phyloP scores from a whole-genome alignment of 305 asterid genomes.

The Euphrasia arctica region DNA sequence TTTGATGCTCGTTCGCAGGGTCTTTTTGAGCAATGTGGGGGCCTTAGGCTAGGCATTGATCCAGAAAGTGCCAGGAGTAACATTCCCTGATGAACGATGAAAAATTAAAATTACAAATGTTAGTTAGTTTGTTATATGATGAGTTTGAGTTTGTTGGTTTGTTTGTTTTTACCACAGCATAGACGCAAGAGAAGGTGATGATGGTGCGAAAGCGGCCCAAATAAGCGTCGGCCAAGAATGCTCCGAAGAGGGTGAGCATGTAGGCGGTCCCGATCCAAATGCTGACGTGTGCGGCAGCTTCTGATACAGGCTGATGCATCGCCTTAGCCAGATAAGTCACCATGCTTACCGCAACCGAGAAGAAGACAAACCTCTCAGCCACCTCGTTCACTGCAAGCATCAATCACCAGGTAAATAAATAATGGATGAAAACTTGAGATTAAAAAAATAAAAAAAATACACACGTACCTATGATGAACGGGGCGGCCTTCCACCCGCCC shows the following conservation, averaged over 20 bases:
- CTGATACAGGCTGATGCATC: slow-evolving; percentile 56
- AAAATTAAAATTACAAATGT: background rate
- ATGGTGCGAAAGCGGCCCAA: slow-evolving; percentile 60
- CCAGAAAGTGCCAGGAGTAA: slow-evolving; percentile 55
- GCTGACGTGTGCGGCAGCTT: slow-evolving; percentile 64
- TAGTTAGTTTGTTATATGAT: background rate
- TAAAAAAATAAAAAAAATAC: too few species aligned
- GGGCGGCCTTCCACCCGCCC: slow-evolving; percentile 70
- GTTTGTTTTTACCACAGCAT: slow-evolving; percentile 52
- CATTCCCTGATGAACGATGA: slow-evolving; percentile 51
- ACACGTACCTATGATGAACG: slow-evolving; percentile 71
- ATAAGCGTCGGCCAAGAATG: slow-evolving; percentile 62
- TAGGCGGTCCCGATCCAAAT: slow-evolving; percentile 68
- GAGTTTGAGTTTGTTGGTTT: too few species aligned
- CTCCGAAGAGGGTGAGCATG: slow-evolving; percentile 59
- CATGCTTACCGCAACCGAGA: slow-evolving; percentile 58
- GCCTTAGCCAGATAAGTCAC: slow-evolving; percentile 46
- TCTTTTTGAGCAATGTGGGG: slow-evolving; percentile 40
- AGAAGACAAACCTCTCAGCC: slow-evolving; percentile 67
- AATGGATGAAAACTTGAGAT: too few species aligned
- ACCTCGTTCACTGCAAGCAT: slow-evolving; percentile 52
- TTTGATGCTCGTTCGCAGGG: slow-evolving; percentile 50
- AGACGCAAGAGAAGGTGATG: slow-evolving; percentile 52
- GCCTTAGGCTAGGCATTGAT: slow-evolving; percentile 46
- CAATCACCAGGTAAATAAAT: background rate